These are phyloP conservation scores for Elaeis oleifera DNA, from an alignment of 202 grass and related monocot species.

Conservation along the genomic window DNA sequence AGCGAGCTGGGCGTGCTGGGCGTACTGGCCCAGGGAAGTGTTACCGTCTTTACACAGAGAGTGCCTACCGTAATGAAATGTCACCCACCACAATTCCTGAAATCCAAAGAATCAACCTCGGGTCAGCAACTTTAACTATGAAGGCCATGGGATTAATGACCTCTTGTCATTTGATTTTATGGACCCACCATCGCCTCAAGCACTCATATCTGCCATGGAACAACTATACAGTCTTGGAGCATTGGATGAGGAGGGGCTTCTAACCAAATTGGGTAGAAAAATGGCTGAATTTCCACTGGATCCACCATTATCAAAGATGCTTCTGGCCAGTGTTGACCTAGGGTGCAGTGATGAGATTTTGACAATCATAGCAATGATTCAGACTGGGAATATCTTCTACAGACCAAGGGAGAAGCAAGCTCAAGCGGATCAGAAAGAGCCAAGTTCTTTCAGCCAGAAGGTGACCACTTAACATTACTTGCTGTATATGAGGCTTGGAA, in stretches of 20 bases:
- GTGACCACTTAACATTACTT: conserved; percentile 75
- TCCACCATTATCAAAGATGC: conserved; percentile 88
- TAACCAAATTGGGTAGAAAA: conserved; percentile 93
- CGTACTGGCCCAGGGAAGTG: conserved; percentile 89
- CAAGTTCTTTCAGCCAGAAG: conserved; percentile 92
- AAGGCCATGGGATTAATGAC: conserved; percentile 98
- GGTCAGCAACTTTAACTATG: conserved; percentile 72
- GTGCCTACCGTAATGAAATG: conserved; percentile 96
- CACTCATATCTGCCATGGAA: conserved; percentile 90
- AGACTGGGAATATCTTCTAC: conserved; percentile 94
- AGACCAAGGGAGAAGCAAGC: conserved; percentile 82
- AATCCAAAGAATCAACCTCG: conserved; percentile 95
- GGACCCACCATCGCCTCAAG: conserved; percentile 90
- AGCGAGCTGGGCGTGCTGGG: conserved; percentile 86
- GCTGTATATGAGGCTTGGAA: conserved; percentile 85
- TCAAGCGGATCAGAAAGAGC: conserved; percentile 71
- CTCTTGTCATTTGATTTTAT: conserved; percentile 97
- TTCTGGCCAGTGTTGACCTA: conserved; percentile 88
- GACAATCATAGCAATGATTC: conserved; percentile 94
- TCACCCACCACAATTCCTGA: conserved; percentile 85
- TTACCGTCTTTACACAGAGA: conserved; percentile 92
- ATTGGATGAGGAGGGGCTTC: conserved; percentile 86
- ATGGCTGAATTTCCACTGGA: conserved; percentile 98
- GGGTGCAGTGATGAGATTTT: conserved; percentile 93
- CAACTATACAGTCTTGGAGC: conserved; percentile 88